Conservation (phyloP, 129 eudicot genomes). For the Flaveria robusta region DNA sequence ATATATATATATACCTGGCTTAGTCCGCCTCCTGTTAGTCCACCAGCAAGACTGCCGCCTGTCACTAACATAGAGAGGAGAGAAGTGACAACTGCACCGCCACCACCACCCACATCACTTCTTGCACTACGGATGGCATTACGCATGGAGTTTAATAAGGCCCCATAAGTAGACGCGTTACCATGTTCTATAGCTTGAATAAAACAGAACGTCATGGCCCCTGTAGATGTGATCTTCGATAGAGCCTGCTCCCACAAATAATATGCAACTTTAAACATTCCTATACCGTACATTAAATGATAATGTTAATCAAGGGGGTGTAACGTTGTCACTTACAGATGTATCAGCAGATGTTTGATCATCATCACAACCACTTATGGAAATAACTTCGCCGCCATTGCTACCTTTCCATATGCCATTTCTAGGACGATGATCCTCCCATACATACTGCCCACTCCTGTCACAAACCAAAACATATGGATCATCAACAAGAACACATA, state of each 20-base stretch:
- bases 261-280: background rate
- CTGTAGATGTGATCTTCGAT: slow-evolving; percentile 50
- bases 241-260: slow-evolving; percentile 49
- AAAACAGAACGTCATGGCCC: slow-evolving; percentile 65
- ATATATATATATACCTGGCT: slow-evolving; percentile 81
- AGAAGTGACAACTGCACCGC: slow-evolving; percentile 60
- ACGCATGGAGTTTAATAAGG: slow-evolving; percentile 49
- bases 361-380: slow-evolving; percentile 69
- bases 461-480: slow-evolving; percentile 12
- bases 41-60: slow-evolving; percentile 58
- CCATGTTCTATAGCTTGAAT: slow-evolving; percentile 56
- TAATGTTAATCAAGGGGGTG: background rate
- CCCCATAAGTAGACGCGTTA: slow-evolving; percentile 51
- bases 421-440: slow-evolving; percentile 52
- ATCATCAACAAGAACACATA: background rate
- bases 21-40: slow-evolving; percentile 70
- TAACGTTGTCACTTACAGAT: slow-evolving; percentile 43
- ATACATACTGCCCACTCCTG: slow-evolving; percentile 50
- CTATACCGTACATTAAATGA: background rate
- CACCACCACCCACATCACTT: slow-evolving; percentile 41
- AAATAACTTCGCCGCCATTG: slow-evolving; percentile 64
- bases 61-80: slow-evolving; percentile 75
- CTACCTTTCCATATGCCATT: slow-evolving; percentile 58
- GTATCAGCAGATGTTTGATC: slow-evolving; percentile 64
- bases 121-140: slow-evolving; percentile 37